Evolutionary conservation across 2,329 filamentous ascomycete species (phyloP).

Genomic region (Knufia fluminis): DNA sequence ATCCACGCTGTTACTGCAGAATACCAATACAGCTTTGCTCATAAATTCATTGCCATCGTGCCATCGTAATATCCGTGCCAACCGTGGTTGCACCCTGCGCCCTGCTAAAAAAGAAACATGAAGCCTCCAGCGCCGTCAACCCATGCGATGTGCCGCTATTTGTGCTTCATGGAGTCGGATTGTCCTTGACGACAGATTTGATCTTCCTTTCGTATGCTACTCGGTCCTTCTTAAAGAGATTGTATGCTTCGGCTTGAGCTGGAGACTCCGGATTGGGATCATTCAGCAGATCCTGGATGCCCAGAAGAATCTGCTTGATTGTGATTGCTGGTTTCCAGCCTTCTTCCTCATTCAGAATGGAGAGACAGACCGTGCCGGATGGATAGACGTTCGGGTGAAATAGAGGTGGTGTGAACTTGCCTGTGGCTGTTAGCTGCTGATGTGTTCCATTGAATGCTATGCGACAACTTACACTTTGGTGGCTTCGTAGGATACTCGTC

Average conservation of each 20-base stretch:
- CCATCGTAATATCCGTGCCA: neutral
- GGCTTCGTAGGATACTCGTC: constrained; percentile 99
- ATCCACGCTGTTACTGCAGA: too few relatives aligned
- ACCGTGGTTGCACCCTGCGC: neutral
- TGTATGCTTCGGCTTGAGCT: constrained; percentile 94
- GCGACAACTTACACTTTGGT: constrained; percentile 72
- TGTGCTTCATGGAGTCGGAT: constrained; percentile 64
- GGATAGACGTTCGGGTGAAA: constrained; percentile 99
- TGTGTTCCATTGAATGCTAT: neutral
- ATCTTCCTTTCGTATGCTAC: constrained; percentile 82
- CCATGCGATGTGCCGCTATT: too few relatives aligned
- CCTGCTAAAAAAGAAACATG: neutral
- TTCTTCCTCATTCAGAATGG: constrained; percentile 96
- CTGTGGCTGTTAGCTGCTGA: constrained; percentile 38
- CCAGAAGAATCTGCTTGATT: constrained; percentile 92
- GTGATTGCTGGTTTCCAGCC: constrained; percentile 98
- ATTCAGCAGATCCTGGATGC: constrained; percentile 90
- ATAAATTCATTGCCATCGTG: neutral
- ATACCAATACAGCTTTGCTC: too few relatives aligned
- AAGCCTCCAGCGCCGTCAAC: too few relatives aligned
- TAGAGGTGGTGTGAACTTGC: constrained; percentile 90
- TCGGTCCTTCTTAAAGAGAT: constrained; percentile 86
- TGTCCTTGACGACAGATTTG: constrained; percentile 76
- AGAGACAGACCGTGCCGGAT: constrained; percentile 92
- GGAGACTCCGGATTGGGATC: constrained; percentile 96